Base-by-base conservation (phyloP, 768 basidiomycete genomes). In the Arthromyces matolae region DNA sequence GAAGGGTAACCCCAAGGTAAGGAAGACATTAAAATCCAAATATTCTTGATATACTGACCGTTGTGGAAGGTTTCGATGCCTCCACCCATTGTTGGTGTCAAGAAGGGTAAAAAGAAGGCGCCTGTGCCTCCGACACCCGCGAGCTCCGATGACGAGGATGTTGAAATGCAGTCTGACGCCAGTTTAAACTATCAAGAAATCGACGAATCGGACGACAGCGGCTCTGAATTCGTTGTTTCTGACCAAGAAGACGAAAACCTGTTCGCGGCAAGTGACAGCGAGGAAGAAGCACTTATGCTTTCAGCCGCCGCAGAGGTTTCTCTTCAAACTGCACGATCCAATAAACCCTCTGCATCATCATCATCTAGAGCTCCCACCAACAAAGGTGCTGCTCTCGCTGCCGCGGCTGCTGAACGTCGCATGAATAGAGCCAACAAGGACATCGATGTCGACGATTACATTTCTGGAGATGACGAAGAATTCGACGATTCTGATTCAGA, bases 171-270 rank as follows among this genome's bases (percentile, higher is more conserved):
- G 20, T 70, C 67, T 29, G 69, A 75, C 16, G 64, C 67, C 34
- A 71, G 66, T 16, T 56, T 70, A 31, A 73, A 73, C 31, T 72
- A 68, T 49, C 65, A 73, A 34, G 54, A 63, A 18, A 38, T 74
- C 22, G 67, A 71, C 9, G 83, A 84, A 48, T 80, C 76, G 14
- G 76, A 75, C 24, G 75, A 70, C 45, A 79, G 75, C 60, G 81
- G 73, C 22, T 86, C 86, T 32, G 84, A 84, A 47, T 86, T 83
- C 53, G 68, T 77, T 33, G 68, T 50, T 2, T 73, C 74, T 3
- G 73, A 74, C 20, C 61, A 65, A 12, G 61, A 65, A 16, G 70
- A 71, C 20, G 71, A 71, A 34, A 69, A 73, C 27, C 55, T 54
- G 7, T 53, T 53, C 35, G 57, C 57, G 27, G 60, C 62, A 2